A percentile compares a stretch with the other conserved stretches of the same genome.
Evolutionary conservation across 1,284 basidiomycete genomes (phyloP).

Genomic region (Lentinula novae-zelandiae): DNA sequence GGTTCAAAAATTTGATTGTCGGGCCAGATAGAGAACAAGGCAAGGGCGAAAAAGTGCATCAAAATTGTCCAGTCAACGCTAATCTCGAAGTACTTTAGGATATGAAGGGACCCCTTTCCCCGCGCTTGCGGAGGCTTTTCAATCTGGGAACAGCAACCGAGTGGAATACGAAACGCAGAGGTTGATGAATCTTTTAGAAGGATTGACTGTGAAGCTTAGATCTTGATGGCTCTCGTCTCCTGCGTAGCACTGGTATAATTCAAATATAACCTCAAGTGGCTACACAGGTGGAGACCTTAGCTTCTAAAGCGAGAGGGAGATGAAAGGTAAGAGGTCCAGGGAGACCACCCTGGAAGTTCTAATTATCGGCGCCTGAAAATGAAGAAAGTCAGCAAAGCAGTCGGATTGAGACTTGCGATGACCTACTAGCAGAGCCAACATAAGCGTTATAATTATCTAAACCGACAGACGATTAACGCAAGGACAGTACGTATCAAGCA

Average conservation of each 20-base stretch:
- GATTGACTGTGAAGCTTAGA: slow-evolving; percentile 33
- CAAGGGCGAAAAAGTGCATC: background rate
- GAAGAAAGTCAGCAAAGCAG: background rate
- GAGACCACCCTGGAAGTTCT: too few relatives aligned
- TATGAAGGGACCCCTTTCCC: slow-evolving; percentile 89
- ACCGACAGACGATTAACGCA: background rate
- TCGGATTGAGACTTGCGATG: slow-evolving; percentile 6
- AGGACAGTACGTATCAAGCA: background rate
- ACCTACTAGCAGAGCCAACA: slow-evolving; percentile 9
- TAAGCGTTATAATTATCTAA: slow-evolving; percentile 15
- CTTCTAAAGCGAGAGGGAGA: too few relatives aligned
- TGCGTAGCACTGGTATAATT: background rate
- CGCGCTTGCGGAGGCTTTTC: slow-evolving; percentile 77
- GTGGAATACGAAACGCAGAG: slow-evolving; percentile 64
- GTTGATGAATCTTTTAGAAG: slow-evolving; percentile 51
- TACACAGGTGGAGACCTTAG: too few relatives aligned
- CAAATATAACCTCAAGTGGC: too few relatives aligned
- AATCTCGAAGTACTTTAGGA: slow-evolving; percentile 35
- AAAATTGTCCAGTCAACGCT: background rate
- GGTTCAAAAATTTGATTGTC: slow-evolving; percentile 46
- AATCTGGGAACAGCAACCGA: slow-evolving; percentile 59
- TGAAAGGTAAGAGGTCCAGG: too few relatives aligned
- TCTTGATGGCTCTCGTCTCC: background rate
- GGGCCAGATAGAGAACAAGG: background rate
- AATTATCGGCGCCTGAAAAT: background rate